These are phyloP conservation scores for Microdochium paspali DNA, from an alignment of 2,329 filamentous ascomycete species.

Conservation along the genomic window DNA sequence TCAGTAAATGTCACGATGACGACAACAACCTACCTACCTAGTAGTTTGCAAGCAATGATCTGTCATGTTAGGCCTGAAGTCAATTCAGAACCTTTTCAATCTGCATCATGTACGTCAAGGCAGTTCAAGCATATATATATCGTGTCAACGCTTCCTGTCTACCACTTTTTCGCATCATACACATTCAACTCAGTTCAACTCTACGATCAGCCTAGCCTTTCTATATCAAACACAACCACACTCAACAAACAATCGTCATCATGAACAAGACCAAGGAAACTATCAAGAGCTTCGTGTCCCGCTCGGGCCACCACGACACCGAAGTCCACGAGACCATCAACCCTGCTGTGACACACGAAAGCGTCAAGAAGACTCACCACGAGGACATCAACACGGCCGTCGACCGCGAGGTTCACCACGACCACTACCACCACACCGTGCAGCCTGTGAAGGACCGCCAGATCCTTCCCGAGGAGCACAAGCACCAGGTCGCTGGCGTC, in stretches of 20 bases:
- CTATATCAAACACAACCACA: neutral
- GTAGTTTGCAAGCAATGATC: too few relatives aligned
- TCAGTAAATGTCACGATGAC: too few relatives aligned
- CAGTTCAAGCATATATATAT: too few relatives aligned
- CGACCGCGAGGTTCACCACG: slow-evolving; percentile 61
- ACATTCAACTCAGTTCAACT: neutral
- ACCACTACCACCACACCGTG: slow-evolving; percentile 62
- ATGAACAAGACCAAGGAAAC: slow-evolving; percentile 60
- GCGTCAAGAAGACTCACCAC: slow-evolving; percentile 48
- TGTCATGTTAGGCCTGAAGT: too few relatives aligned
- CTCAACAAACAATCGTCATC: slow-evolving; percentile 14
- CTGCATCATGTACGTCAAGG: too few relatives aligned
- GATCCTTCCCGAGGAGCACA: slow-evolving; percentile 49
- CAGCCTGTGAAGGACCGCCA: slow-evolving; percentile 43
- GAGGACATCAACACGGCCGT: slow-evolving; percentile 54
- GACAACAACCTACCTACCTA: too few relatives aligned
- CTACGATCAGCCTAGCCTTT: neutral
- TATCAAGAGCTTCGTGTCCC: slow-evolving; percentile 49
- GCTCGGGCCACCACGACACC: slow-evolving; percentile 58
- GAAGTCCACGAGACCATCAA: slow-evolving; percentile 58
- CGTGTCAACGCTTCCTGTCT: neutral
- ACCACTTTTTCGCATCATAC: too few relatives aligned
- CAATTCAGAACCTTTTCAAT: too few relatives aligned
- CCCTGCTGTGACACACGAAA: slow-evolving; percentile 51
- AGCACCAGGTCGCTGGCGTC: slow-evolving; percentile 46